These are phyloP conservation scores for Odontarrhena argentea DNA, from an alignment of 345 rosid species.

Conservation along the genomic window DNA sequence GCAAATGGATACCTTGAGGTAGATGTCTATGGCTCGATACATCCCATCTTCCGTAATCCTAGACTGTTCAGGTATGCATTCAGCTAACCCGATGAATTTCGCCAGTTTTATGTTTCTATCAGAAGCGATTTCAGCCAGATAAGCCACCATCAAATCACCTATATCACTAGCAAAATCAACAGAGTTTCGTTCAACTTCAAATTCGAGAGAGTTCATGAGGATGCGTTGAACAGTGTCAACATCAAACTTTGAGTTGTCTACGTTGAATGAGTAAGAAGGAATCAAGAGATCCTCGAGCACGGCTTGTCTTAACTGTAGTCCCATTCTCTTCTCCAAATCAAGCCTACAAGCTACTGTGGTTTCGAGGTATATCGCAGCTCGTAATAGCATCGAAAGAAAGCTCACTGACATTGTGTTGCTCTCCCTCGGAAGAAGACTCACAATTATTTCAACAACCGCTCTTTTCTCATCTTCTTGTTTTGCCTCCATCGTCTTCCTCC, in stretches of 20 bases:
- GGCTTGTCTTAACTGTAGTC: slow-evolving; percentile 73
- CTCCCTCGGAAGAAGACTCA: slow-evolving; percentile 81
- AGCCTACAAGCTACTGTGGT: slow-evolving; percentile 92
- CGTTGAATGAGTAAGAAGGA: slow-evolving; percentile 62
- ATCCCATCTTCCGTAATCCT: slow-evolving; percentile 82
- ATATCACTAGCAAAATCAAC: slow-evolving; percentile 39
- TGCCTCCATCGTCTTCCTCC: slow-evolving; percentile 67
- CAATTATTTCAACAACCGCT: slow-evolving; percentile 75
- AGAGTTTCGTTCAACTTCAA: slow-evolving; percentile 48
- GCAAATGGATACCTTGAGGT: slow-evolving; percentile 64
- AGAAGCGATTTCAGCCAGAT: slow-evolving; percentile 78
- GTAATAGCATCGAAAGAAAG: slow-evolving; percentile 78
- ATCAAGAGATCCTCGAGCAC: slow-evolving; percentile 81
- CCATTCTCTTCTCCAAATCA: slow-evolving; percentile 90
- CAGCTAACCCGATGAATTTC: slow-evolving; percentile 62
- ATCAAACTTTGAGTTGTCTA: slow-evolving; percentile 62
- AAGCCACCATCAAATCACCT: slow-evolving; percentile 78
- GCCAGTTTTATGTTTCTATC: slow-evolving; percentile 58
- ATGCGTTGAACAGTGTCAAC: slow-evolving; percentile 80
- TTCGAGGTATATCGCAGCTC: slow-evolving; percentile 76
- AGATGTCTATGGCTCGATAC: slow-evolving; percentile 84
- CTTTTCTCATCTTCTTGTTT: slow-evolving; percentile 77
- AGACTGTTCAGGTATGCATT: slow-evolving; percentile 71
- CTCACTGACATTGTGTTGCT: slow-evolving; percentile 65
- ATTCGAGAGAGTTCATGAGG: slow-evolving; percentile 70